These are phyloP conservation scores for Hericium coralloides DNA, from an alignment of 768 basidiomycete genomes.

Conservation along the genomic window DNA sequence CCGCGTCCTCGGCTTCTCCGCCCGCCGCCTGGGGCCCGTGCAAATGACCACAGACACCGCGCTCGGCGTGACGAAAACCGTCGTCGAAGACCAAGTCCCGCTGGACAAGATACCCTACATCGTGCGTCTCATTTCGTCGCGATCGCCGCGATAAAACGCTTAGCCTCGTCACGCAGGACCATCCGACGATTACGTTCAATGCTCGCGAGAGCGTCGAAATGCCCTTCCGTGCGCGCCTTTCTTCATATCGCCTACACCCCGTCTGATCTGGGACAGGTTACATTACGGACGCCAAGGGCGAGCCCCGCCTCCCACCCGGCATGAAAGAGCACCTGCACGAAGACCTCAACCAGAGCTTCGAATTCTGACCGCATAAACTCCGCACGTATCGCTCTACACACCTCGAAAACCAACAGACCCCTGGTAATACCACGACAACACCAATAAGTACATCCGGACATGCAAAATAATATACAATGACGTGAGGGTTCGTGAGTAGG, in stretches of 20 bases:
- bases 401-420: no score
- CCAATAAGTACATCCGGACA: no score
- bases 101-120: constrained; percentile 67
- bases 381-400: no score
- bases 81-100: constrained; percentile 65
- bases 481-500: no score
- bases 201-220: constrained; percentile 90
- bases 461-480: no score
- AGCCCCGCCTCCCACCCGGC: constrained; percentile 78
- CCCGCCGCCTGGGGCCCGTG: constrained; percentile 72
- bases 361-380: constrained; percentile 49
- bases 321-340: constrained; percentile 83
- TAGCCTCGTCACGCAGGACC: constrained; percentile 43
- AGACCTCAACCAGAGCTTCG: constrained; percentile 82
- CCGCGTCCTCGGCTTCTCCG: constrained; percentile 78
- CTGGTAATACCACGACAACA: no score
- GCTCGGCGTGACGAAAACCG: constrained; percentile 78
- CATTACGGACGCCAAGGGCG: constrained; percentile 33
- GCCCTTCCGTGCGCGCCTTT: constrained; percentile 74
- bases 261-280: constrained; percentile 27
- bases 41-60: constrained; percentile 99
- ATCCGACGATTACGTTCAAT: constrained; percentile 86
- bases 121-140: constrained; percentile 30
- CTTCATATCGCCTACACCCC: neutral
- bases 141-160: neutral